phyloP scores from a whole-genome alignment of 1,284 basidiomycete genomes.

The Blastosporella zonata region DNA sequence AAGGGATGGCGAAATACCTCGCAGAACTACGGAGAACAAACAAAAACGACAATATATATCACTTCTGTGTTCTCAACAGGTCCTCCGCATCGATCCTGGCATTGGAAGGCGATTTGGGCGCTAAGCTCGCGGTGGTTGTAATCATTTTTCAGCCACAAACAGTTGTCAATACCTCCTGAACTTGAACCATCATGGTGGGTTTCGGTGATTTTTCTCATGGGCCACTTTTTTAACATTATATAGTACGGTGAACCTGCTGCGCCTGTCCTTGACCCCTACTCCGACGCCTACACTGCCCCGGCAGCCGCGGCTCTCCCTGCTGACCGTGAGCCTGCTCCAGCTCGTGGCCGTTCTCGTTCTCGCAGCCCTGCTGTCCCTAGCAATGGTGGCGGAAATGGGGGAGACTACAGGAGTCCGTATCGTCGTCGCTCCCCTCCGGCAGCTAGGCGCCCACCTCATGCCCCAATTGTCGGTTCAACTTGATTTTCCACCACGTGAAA shows the following conservation, averaged over 20 bases:
- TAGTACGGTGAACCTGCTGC: slow-evolving; percentile 61
- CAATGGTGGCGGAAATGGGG: slow-evolving; percentile 33
- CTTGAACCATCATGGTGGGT: slow-evolving; percentile 68
- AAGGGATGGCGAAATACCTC: background rate
- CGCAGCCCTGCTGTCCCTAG: slow-evolving; percentile 58
- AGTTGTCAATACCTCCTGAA: slow-evolving; percentile 40
- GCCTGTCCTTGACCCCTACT: slow-evolving; percentile 72
- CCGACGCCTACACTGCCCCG: slow-evolving; percentile 73
- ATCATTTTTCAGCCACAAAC: slow-evolving; percentile 31
- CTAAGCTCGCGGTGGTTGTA: slow-evolving; percentile 22
- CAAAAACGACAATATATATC: background rate
- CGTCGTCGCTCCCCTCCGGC: slow-evolving; percentile 51
- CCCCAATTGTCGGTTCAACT: slow-evolving; percentile 63
- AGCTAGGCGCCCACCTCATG: slow-evolving; percentile 62
- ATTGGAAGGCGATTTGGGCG: slow-evolving; percentile 9
- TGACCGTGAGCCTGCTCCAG: slow-evolving; percentile 45
- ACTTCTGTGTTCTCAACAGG: no score
- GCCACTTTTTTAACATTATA: background rate
- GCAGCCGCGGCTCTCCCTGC: slow-evolving; percentile 45
- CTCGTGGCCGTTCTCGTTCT: slow-evolving; percentile 70
- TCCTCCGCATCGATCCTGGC: no score
- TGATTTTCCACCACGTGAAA: slow-evolving; percentile 11
- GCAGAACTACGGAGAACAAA: background rate
- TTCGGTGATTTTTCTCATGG: background rate
- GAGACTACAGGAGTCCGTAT: slow-evolving; percentile 53